These are phyloP conservation scores for Podospora bellae-mahoneyi DNA, from an alignment of 495 filamentous ascomycete genomes.

Conservation along the genomic window DNA sequence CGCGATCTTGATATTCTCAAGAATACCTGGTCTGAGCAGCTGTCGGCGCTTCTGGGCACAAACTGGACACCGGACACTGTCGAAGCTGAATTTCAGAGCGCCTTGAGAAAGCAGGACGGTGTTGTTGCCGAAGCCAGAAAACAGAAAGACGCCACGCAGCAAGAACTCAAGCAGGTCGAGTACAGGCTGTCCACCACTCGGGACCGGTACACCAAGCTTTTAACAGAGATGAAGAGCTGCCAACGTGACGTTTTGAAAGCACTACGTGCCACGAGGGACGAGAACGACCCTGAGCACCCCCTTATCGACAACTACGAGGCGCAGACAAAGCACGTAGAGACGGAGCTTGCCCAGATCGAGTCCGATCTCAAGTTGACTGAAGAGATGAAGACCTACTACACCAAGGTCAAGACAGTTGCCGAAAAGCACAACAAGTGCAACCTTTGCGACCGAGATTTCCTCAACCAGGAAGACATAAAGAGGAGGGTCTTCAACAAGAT, in stretches of 20 bases:
- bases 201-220: slow-evolving; percentile 59
- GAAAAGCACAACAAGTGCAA: slow-evolving; percentile 63
- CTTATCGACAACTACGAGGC: slow-evolving; percentile 41
- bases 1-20: slow-evolving; percentile 72
- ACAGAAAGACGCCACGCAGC: slow-evolving; percentile 62
- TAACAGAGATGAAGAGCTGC: slow-evolving; percentile 60
- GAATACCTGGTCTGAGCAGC: slow-evolving; percentile 65
- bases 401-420: slow-evolving; percentile 55
- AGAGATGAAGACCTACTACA: slow-evolving; percentile 61
- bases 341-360: slow-evolving; percentile 57
- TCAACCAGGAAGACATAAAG: slow-evolving; percentile 51
- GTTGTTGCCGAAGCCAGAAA: slow-evolving; percentile 58
- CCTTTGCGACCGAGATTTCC: slow-evolving; percentile 65
- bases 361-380: slow-evolving; percentile 61
- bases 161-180: slow-evolving; percentile 74
- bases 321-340: slow-evolving; percentile 50
- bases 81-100: slow-evolving; percentile 66
- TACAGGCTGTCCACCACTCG: slow-evolving; percentile 66
- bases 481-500: slow-evolving; percentile 60
- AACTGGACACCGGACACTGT: slow-evolving; percentile 68
- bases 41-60: slow-evolving; percentile 58
- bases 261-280: slow-evolving; percentile 35
- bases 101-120: slow-evolving; percentile 53
- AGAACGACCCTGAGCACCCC: slow-evolving; percentile 23
- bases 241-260: slow-evolving; percentile 45